Percentiles rank a stretch among this genome's conserved stretches.
phyloP scores from a whole-genome alignment of 23 red algal genomes.

The Gracilaria caudata region DNA sequence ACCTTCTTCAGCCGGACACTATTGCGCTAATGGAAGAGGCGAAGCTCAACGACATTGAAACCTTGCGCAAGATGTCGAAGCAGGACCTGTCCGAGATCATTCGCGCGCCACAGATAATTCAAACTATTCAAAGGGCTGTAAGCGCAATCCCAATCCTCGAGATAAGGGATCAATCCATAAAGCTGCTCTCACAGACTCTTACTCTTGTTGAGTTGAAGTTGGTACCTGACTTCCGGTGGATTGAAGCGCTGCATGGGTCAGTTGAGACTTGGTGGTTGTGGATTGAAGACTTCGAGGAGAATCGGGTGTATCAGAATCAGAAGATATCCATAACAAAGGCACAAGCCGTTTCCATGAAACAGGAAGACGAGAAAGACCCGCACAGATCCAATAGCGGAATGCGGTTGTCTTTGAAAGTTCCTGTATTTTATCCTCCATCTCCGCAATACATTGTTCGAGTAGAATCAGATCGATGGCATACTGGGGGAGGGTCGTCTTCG shows the following conservation, averaged over 20 bases:
- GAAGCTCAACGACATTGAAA: slow-evolving; percentile 13
- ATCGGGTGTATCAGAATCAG: slow-evolving; percentile 79
- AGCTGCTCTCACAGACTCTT: slow-evolving; percentile 60
- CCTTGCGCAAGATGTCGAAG: slow-evolving; percentile 41
- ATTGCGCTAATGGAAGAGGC: slow-evolving; percentile 45
- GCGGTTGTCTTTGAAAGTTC: slow-evolving; percentile 56
- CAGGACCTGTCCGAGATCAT: slow-evolving; percentile 59
- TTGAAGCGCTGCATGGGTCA: slow-evolving; percentile 67
- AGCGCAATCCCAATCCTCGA: slow-evolving; percentile 65
- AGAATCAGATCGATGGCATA: slow-evolving; percentile 86
- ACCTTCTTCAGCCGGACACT: slow-evolving; percentile 49
- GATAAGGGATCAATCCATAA: slow-evolving; percentile 35
- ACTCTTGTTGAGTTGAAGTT: slow-evolving; percentile 58
- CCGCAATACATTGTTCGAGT: slow-evolving; percentile 74
- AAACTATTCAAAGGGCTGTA: slow-evolving; percentile 47
- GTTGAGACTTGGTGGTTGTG: slow-evolving; percentile 90
- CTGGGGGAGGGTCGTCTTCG: slow-evolving; percentile 56
- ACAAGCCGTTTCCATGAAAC: slow-evolving; percentile 46
- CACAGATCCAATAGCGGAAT: background rate
- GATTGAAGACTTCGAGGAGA: slow-evolving; percentile 85
- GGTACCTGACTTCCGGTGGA: slow-evolving; percentile 80
- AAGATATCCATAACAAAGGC: slow-evolving; percentile 63
- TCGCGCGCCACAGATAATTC: slow-evolving; percentile 56
- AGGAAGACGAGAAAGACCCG: slow-evolving; percentile 18
- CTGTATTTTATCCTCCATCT: slow-evolving; percentile 86